Base-by-base conservation (phyloP, 2,329 filamentous ascomycete species). In the Amphichorda felina region DNA sequence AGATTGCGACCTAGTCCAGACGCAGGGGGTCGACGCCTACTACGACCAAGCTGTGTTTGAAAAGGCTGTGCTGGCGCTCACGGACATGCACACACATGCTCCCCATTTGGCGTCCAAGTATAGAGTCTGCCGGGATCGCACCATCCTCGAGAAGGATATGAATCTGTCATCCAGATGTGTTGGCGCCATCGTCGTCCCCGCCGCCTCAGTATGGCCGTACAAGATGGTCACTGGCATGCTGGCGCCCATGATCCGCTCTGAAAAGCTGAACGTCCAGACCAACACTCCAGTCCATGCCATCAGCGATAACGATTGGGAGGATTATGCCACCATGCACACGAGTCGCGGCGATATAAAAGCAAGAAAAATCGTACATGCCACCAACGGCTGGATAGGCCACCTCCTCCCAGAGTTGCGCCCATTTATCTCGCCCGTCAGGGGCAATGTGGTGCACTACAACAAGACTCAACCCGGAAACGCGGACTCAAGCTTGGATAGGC, bases 121-220 rank as follows among this genome's bases (percentile, higher is more conserved):
- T 26, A 45, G 21, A 2, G 36, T 45, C 13, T 22, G 40, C 21
- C 38, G 28, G 7, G 41, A 41, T 8, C 17, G 18, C 8, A n/a
- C 36, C 7, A 30, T 36, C 3, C 32, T 47, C 1, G 34, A 34
- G 15, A 11, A 29, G 5, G 26, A 32, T 6, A 37, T 42, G 37
- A 41, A 41, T 36, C 24, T 40, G 2, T 39, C 38, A 33, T 53
- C 48, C 39, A 44, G 51, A 30, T 56, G 52, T 37, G 38, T 59
- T 37, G 53, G 51, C 49, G 44, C 43, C 4, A 44, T 46, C 30
- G 27, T n/a, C 9, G 30, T 45, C 14, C 41, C 40, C 9, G 40
- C 44, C 1, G 44, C 34, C 15, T 46, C 44, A 3, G 30, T 50
- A 7, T 49, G 42, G 45, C 48, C 48, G 4, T 49, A 47, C 26